phyloP scores from a whole-genome alignment of 78 protist species.

The Fonticula alba region DNA sequence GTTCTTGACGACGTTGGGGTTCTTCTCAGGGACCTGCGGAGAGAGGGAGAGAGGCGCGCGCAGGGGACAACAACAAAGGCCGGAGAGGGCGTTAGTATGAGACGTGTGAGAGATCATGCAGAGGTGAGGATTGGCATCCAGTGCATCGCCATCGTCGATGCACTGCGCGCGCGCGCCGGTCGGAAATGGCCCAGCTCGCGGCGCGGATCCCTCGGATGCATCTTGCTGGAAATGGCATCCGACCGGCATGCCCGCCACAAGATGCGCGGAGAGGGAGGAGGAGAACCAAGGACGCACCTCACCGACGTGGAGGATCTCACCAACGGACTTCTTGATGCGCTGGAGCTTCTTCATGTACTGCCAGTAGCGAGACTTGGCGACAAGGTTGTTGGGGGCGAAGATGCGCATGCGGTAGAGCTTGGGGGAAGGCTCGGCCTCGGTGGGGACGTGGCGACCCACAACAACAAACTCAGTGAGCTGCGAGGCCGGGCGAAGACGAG shows the following conservation, averaged over 20 bases:
- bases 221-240: background rate
- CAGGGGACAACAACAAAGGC: too few relatives aligned
- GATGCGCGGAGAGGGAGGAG: background rate
- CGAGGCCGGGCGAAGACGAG: too few relatives aligned
- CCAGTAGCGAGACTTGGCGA: conserved; percentile 93
- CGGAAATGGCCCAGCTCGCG: too few relatives aligned
- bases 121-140: background rate
- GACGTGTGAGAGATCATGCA: background rate
- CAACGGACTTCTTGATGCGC: conserved; percentile 79
- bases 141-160: background rate
- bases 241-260: background rate
- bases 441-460: conserved; percentile 64
- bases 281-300: conserved; percentile 51
- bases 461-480: conserved; percentile 57
- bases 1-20: conserved; percentile 63
- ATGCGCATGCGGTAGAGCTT: conserved; percentile 85
- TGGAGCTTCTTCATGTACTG: conserved; percentile 67
- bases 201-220: background rate
- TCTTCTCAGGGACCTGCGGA: conserved; percentile 59
- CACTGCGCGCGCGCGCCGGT: background rate
- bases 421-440: conserved; percentile 50
- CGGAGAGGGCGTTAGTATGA: background rate
- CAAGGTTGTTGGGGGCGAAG: conserved; percentile 88
- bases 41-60: too few relatives aligned
- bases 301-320: conserved; percentile 72